A percentile compares a stretch with the other conserved stretches of the same genome.
These are phyloP conservation scores for Sphagnurus paluster DNA, from an alignment of 1,284 basidiomycete species.

Conservation along the genomic window DNA sequence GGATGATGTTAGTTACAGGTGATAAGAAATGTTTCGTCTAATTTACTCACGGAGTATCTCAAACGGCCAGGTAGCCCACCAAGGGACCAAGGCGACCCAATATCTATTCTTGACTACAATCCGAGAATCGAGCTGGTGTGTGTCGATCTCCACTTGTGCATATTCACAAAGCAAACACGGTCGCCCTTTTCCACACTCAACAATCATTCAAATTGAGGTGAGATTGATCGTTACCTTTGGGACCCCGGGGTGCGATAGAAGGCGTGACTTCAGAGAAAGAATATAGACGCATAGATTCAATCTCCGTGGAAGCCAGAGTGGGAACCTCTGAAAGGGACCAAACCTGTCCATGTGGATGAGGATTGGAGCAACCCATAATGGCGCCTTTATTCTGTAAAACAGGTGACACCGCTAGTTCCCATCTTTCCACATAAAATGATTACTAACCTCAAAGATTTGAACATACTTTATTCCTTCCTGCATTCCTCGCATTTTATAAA, in stretches of 20 bases:
- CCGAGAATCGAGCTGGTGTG: conserved; percentile 49
- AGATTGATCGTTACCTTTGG: conserved; percentile 38
- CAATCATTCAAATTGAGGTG: background rate
- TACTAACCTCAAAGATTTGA: conserved; percentile 83
- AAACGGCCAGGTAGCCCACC: conserved; percentile 97
- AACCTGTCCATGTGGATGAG: conserved; percentile 93
- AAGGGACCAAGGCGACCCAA: conserved; percentile 90
- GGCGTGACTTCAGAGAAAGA: conserved; percentile 35
- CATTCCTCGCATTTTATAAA: conserved; percentile 64
- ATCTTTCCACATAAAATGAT: background rate
- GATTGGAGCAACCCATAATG: conserved; percentile 97
- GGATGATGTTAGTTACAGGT: too few relatives aligned
- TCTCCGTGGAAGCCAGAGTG: conserved; percentile 66
- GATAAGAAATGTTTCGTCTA: background rate
- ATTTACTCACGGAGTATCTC: conserved; percentile 70
- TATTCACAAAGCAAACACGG: conserved; percentile 88
- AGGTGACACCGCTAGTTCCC: background rate
- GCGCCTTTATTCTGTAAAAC: conserved; percentile 81
- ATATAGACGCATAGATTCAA: conserved; percentile 62
- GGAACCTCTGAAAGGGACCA: conserved; percentile 85
- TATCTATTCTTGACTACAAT: conserved; percentile 77
- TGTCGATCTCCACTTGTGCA: conserved; percentile 66
- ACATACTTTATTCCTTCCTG: conserved; percentile 77
- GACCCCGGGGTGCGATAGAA: conserved; percentile 56
- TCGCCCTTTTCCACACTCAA: conserved; percentile 28